These are phyloP conservation scores for Cladophialophora psammophila DNA, from an alignment of 2,329 filamentous ascomycete genomes.

Conservation along the genomic window DNA sequence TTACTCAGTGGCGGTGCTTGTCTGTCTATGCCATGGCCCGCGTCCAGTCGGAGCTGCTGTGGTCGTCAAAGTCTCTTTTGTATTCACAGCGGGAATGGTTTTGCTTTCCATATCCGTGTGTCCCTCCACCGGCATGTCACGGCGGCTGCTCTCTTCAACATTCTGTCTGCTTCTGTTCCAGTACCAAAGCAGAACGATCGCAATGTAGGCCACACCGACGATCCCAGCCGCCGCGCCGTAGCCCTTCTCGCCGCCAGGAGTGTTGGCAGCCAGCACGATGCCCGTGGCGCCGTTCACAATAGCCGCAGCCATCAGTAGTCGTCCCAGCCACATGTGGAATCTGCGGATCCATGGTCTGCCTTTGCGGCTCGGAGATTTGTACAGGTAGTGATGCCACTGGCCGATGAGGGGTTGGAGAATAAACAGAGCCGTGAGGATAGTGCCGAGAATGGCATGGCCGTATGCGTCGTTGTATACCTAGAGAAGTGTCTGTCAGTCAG, in stretches of 20 bases:
- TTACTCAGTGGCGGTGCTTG: too few species aligned
- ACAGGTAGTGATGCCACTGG: slow-evolving; percentile 1
- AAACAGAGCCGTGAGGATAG: slow-evolving; percentile 2
- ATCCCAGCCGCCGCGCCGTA: background rate
- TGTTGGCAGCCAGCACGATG: background rate
- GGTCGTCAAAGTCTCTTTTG: too few species aligned
- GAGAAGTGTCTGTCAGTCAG: background rate
- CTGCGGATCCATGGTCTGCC: background rate
- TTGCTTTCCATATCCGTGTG: background rate
- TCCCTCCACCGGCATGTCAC: background rate
- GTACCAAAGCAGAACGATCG: background rate
- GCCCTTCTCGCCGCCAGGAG: background rate
- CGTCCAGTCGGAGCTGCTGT: too few species aligned
- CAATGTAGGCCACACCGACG: background rate
- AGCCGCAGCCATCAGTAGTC: background rate
- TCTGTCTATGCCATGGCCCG: too few species aligned
- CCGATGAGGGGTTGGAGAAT: background rate
- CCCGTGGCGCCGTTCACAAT: background rate
- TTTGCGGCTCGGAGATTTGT: background rate
- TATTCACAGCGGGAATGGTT: background rate
- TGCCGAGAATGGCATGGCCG: background rate
- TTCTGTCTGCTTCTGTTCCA: slow-evolving; percentile 10
- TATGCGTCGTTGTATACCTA: background rate
- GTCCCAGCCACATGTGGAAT: background rate
- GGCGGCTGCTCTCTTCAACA: background rate